These are phyloP conservation scores for Rutstroemia sp. DNA, from an alignment of 2,329 filamentous ascomycete genomes.

Conservation along the genomic window DNA sequence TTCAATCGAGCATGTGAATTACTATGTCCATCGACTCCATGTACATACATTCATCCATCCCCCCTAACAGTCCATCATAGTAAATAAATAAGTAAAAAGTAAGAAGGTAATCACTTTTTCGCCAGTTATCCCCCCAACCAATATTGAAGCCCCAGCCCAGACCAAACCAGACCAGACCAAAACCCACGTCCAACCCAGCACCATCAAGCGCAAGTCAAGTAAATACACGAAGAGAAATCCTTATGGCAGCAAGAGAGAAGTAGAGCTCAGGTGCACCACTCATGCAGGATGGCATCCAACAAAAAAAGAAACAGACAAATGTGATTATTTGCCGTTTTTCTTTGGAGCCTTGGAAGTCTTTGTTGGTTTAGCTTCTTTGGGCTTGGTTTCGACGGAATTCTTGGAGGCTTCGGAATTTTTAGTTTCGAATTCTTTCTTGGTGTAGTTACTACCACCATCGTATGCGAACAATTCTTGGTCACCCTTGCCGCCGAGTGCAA, in stretches of 20 bases:
- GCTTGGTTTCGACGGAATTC: not conserved
- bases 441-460: slow-evolving; percentile 33
- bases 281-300: too few species aligned
- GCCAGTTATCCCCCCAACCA: not conserved
- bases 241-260: not conserved
- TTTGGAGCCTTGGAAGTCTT: slow-evolving; percentile 1
- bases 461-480: slow-evolving; percentile 71
- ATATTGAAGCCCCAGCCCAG: not conserved
- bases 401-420: not conserved
- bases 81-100: not conserved
- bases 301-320: not conserved
- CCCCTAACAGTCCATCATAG: not conserved
- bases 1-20: too few species aligned
- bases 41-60: not conserved
- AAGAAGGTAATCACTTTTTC: not conserved
- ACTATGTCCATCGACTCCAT: not conserved
- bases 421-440: not conserved
- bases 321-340: not conserved
- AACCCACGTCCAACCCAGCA: too few species aligned
- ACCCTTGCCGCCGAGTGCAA: slow-evolving; percentile 77
- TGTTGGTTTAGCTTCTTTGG: not conserved
- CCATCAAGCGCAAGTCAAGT: too few species aligned
- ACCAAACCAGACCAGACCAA: not conserved
- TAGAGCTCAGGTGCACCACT: not conserved
- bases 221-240: not conserved